Conservation (phyloP, 371 early-diverging fungal genomes). For the Mortierella sp. region DNA sequence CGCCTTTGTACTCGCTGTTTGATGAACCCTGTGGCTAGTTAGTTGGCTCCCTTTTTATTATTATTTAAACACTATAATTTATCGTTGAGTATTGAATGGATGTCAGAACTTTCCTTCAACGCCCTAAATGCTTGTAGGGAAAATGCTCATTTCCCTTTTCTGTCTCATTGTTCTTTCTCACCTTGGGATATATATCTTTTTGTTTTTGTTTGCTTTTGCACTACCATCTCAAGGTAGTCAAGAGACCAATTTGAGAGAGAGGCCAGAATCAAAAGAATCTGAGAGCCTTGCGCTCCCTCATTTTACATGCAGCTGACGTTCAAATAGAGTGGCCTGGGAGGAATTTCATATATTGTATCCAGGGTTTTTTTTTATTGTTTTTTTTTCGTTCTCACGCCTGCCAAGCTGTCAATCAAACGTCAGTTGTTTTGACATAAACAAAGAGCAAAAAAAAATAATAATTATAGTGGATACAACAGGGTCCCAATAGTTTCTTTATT, state of each 20-base stretch:
- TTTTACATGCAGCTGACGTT: not conserved
- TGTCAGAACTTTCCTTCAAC: not conserved
- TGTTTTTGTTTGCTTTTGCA: slow-evolving; percentile 21
- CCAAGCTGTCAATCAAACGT: not conserved
- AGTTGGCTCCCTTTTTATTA: not conserved
- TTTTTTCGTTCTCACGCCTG: not conserved
- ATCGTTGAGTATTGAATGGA: no score
- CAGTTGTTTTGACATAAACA: not conserved
- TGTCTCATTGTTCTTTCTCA: not conserved
- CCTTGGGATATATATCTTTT: not conserved
- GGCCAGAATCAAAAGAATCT: not conserved
- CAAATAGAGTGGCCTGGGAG: slow-evolving; percentile 1
- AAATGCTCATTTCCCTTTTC: slow-evolving; percentile 1
- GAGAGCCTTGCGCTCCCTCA: not conserved
- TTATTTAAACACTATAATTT: not conserved
- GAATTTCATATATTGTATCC: not conserved
- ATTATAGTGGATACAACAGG: no score
- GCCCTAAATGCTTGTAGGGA: not conserved
- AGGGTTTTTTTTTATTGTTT: not conserved
- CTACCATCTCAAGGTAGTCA: not conserved
- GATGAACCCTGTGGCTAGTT: slow-evolving; percentile 3
- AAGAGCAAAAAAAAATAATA: not conserved
- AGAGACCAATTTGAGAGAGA: not conserved
- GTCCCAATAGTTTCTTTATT: not conserved
- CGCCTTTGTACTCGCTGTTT: not conserved